Evolutionary conservation across 768 basidiomycete species (phyloP), one percentile per base, ranked within the genome.

Genomic region (Hygrophorus pudorinus): DNA sequence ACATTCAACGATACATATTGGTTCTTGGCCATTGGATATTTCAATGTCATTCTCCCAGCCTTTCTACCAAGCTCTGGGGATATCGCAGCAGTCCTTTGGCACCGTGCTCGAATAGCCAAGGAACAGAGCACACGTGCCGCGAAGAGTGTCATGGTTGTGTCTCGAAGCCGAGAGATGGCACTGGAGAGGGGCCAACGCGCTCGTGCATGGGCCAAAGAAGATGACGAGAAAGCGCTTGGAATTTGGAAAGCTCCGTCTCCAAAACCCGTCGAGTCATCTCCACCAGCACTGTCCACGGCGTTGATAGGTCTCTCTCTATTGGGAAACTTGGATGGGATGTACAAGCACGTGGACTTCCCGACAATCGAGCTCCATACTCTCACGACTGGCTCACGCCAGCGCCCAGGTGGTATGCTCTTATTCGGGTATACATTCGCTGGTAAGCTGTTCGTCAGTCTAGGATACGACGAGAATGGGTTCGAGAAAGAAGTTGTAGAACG

Each of bases 331-430:
- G 86, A 90, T 57, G 81, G 76, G 2, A 83, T 81, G 24, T 91
- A 89, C 65, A 76, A 79, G 50, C 85, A 88, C 56, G 61, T 67
- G 8, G 50, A 60, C 1, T 88, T 74, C 63, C 70, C 73, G n/a
- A 51, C 60, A 3, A 62, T 88, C 48, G 59, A 71, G 58, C 65
- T 90, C 14, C 77, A 85, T 51, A 80, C 79, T 3, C 66, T 92
- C 28, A 90, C 84, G 20, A 89, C 88, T 1, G 88, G 86, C 2
- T 86, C 83, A 5, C 72, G 88, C n/a, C 87, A 90, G 56, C 75
- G 86, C 2, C 56, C 73, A 0, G 78, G 85, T 8, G 85, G 78
- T 2, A 80, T 89, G 76, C 67, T 92, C 31, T 60, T 92, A n/a
- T 88, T 91, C 47, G 81, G 81, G 2, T 85, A 84, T 59, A 85